Conservation (phyloP, 2,329 filamentous ascomycete species). For the Daldinia sp. region DNA sequence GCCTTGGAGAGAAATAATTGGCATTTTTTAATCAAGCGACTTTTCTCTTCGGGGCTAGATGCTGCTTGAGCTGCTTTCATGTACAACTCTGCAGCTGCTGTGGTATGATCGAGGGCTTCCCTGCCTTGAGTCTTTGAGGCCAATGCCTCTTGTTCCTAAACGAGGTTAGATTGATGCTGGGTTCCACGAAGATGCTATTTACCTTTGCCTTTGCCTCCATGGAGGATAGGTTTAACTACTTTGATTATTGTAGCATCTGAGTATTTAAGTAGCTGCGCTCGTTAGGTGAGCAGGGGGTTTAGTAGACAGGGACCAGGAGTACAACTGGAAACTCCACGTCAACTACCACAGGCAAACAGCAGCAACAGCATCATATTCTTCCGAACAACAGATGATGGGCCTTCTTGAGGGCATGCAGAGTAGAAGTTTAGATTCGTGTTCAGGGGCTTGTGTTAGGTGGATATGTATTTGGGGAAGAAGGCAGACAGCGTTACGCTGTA, state of each 20-base stretch:
- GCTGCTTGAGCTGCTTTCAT: slow-evolving; percentile 77
- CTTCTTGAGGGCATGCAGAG: not conserved
- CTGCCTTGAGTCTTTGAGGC: slow-evolving; percentile 58
- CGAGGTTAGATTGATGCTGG: slow-evolving; percentile 8
- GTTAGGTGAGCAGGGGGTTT: not conserved
- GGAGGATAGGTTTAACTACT: slow-evolving; percentile 1
- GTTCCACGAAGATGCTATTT: slow-evolving; percentile 11
- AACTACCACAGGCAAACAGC: slow-evolving; percentile 12
- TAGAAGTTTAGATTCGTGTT: not conserved
- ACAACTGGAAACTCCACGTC: slow-evolving; percentile 7
- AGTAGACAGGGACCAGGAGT: not conserved
- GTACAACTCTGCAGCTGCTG: slow-evolving; percentile 80
- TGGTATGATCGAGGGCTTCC: slow-evolving; percentile 77
- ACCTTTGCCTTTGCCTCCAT: slow-evolving; percentile 60
- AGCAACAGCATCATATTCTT: slow-evolving; percentile 14
- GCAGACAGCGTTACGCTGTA: not conserved
- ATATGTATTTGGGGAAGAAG: slow-evolving; percentile 10
- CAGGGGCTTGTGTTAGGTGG: not conserved
- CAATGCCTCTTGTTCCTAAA: slow-evolving; percentile 60
- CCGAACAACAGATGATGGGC: not conserved
- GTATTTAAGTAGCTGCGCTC: not conserved
- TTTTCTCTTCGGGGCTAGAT: slow-evolving; percentile 67
- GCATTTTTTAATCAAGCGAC: slow-evolving; percentile 72
- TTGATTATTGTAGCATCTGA: not conserved
- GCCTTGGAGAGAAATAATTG: slow-evolving; percentile 74